Base-by-base conservation (phyloP, 1,284 basidiomycete genomes). In the Boletellus deceptivus region DNA sequence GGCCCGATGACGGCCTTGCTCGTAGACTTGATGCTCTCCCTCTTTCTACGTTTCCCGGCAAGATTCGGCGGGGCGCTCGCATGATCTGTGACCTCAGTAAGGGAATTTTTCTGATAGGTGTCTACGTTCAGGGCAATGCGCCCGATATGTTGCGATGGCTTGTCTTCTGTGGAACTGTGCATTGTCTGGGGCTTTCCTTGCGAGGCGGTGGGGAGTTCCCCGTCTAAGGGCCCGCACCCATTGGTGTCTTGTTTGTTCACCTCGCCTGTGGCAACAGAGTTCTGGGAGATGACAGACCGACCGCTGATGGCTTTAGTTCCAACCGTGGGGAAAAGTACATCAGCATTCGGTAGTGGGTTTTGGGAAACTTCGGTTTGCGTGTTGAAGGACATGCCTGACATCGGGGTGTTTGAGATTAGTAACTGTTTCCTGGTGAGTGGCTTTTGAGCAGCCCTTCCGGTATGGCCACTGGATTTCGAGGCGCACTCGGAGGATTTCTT, bases 11-110 rank as follows among this genome's bases (percentile, higher is more conserved):
- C 3, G n/a, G 39, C 18, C 11, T 44, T 55, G 20, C 38, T 31
- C 14, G 53, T 43, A 35, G 40, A 36, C 29, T 49, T 51, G 17
- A 17, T 36, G 9, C 17, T 18, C 24, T 70, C 63, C 39, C 68
- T 55, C 42, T 70, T 65, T 53, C 68, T 57, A 40, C 67, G 67
- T 22, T 14, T 63, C 33, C 68, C 67, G 25, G 54, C 50, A 31
- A 61, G 34, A 40, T 53, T 68, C 2, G 41, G 35, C 6, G 48
- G 52, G 5, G 38, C 16, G 38, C 22, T 48, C 2, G 35, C 41
- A 18, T 53, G 43, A 17, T 48, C 51, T 41, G 35, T 33, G 22
- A 18, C 48, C 18, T 49, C 48, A 42, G 41, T 17, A 33, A 25
- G 17, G 17, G 39, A 17, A 31, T 17, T 17, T 22, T 48, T 41